A percentile compares a stretch with the other conserved stretches of the same genome.
Evolutionary conservation across 2,329 filamentous ascomycete species (phyloP).

Genomic region (Arthrobotrys sinensis): DNA sequence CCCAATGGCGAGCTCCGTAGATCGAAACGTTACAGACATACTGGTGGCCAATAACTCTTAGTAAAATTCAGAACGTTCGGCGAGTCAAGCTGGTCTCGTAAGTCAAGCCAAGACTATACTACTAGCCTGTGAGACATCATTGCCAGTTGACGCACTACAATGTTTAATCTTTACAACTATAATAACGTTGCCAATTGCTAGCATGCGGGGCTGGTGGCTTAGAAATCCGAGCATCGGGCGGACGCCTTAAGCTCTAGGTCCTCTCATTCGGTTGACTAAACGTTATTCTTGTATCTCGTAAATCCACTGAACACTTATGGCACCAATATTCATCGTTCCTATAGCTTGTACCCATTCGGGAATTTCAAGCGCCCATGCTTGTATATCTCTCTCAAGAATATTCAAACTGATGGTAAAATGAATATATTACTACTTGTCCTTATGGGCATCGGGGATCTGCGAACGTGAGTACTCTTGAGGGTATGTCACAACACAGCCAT

Average conservation of each 20-base stretch:
- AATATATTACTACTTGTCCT: too few relatives aligned
- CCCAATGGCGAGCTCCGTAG: background rate
- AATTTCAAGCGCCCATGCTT: too few relatives aligned
- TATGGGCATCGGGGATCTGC: constrained; percentile 25
- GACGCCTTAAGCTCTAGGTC: too few relatives aligned
- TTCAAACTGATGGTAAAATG: too few relatives aligned
- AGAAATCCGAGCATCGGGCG: too few relatives aligned
- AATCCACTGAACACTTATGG: too few relatives aligned
- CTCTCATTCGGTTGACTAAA: too few relatives aligned
- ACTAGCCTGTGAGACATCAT: background rate
- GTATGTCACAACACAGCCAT: constrained; percentile 19
- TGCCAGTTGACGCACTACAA: background rate
- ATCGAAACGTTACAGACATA: background rate
- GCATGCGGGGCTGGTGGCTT: background rate
- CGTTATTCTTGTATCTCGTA: too few relatives aligned
- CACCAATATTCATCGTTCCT: too few relatives aligned
- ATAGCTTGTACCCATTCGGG: too few relatives aligned
- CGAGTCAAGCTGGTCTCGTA: background rate
- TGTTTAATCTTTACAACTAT: background rate
- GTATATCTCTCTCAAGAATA: too few relatives aligned
- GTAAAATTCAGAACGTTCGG: background rate
- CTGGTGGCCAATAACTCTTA: background rate
- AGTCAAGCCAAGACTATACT: background rate
- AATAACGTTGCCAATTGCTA: background rate
- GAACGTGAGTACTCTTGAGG: background rate